These are phyloP conservation scores for Casuarina glauca DNA, from an alignment of 306 rosid species.

Conservation along the genomic window DNA sequence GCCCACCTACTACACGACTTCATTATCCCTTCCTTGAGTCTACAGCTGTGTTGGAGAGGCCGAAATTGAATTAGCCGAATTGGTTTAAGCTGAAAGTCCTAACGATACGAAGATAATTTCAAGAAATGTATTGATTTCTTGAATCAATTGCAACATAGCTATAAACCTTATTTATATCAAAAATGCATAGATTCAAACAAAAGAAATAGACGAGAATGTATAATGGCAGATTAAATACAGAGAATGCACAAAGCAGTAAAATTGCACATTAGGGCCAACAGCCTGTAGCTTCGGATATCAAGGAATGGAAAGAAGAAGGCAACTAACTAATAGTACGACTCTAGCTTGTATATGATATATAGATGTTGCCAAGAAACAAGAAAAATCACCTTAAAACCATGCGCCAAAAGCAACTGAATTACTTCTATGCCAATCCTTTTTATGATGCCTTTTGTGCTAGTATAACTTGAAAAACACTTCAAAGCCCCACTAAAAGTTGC, in stretches of 20 bases:
- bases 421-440: conserved; percentile 64
- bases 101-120: too few species aligned
- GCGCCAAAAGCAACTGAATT: conserved; percentile 74
- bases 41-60: too few species aligned
- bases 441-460: conserved; percentile 52
- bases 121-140: too few species aligned
- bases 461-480: conserved; percentile 65
- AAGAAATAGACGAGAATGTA: not conserved
- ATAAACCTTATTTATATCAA: too few species aligned
- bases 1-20: too few species aligned
- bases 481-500: conserved; percentile 63
- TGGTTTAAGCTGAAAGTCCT: too few species aligned
- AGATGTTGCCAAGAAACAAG: conserved; percentile 6
- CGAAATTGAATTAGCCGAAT: too few species aligned
- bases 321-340: not conserved
- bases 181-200: too few species aligned
- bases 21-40: too few species aligned
- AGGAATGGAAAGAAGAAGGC: not conserved
- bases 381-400: conserved; percentile 80
- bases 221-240: not conserved
- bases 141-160: too few species aligned
- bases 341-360: not conserved
- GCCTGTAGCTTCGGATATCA: not conserved
- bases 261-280: not conserved
- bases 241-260: not conserved